Base-by-base conservation (phyloP, 331 rosid species). In the Prunus yedoensis region DNA sequence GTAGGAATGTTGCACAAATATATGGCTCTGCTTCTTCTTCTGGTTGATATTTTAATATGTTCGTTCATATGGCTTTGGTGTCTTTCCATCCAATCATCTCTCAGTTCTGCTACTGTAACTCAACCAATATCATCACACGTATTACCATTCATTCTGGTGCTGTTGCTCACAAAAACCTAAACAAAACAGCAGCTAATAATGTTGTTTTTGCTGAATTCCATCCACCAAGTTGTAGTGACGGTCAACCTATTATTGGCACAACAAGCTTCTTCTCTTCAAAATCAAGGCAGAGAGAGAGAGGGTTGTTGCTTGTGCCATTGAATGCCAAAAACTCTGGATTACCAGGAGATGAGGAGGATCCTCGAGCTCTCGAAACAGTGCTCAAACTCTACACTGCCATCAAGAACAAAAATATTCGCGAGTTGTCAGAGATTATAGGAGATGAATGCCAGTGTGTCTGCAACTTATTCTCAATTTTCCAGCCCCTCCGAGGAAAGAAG, bases 351-450 rank as follows among this genome's bases (percentile, higher is more conserved):
- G 56, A 54, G 74, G 63, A 47, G 85, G 84, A 83, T 47, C 53
- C 83, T 16, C 70, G 64, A 27, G 81, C 91, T 70, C 68, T 86
- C 4, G 81, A 87, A 79, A 82, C 82, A 59, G 74, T 85, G 41
- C 79, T 76, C 68, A 86, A 81, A 51, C 83, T 89, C n/a, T 83
- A 83, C 78, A 4, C 77, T 2, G 89, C 91, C 53, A 74, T 87
- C 70, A 81, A 82, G 73, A 83, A 82, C 80, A 82, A 84, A 74
- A 76, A 68, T 49, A 66, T 47, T 4, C 65, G 49, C 10, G 79
- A 78, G 56, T 74, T 82, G 51, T 78, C 94, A 10, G 87, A 86
- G 2, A 64, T 77, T 2, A 83, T 78, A 10, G 82, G 76, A 32
- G 83, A 89, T 65, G 89, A 88, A 82, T 73, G 82, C 72, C 77